Evolutionary conservation across 345 rosid genomes (phyloP).

Genomic region (Combretum micranthum): DNA sequence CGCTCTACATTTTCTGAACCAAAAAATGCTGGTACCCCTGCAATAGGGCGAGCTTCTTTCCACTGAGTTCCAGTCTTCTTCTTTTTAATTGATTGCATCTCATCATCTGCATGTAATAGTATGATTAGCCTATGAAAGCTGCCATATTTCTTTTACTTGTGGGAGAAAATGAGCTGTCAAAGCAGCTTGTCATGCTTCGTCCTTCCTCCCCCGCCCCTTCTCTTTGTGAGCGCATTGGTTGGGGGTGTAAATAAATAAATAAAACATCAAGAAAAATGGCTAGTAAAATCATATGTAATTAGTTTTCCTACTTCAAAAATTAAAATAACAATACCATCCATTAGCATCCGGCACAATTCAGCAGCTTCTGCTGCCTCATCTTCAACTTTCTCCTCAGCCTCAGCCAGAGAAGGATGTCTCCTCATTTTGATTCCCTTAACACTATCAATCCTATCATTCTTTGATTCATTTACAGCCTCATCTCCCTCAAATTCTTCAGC

Average conservation of each 20-base stretch:
- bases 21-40: slow-evolving; percentile 33
- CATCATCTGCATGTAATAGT: slow-evolving; percentile 45
- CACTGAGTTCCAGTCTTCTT: slow-evolving; percentile 46
- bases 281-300: no score
- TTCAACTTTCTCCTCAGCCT: slow-evolving; percentile 86
- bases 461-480: slow-evolving; percentile 48
- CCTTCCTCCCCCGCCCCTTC: no score
- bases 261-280: no score
- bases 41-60: slow-evolving; percentile 32
- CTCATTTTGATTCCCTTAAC: slow-evolving; percentile 94
- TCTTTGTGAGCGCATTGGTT: no score
- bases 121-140: no score
- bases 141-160: no score
- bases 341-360: slow-evolving; percentile 79
- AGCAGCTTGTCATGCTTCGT: no score
- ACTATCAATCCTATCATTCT: slow-evolving; percentile 65
- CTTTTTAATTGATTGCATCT: slow-evolving; percentile 57
- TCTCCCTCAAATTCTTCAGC: slow-evolving; percentile 92
- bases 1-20: slow-evolving; percentile 37
- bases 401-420: slow-evolving; percentile 64
- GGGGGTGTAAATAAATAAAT: no score
- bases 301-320: no score
- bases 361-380: slow-evolving; percentile 97
- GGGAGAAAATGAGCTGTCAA: background rate
- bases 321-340: slow-evolving; percentile 63